Evolutionary conservation across 768 basidiomycete species (phyloP).

Genomic region (Lactarius pseudohatsudake): DNA sequence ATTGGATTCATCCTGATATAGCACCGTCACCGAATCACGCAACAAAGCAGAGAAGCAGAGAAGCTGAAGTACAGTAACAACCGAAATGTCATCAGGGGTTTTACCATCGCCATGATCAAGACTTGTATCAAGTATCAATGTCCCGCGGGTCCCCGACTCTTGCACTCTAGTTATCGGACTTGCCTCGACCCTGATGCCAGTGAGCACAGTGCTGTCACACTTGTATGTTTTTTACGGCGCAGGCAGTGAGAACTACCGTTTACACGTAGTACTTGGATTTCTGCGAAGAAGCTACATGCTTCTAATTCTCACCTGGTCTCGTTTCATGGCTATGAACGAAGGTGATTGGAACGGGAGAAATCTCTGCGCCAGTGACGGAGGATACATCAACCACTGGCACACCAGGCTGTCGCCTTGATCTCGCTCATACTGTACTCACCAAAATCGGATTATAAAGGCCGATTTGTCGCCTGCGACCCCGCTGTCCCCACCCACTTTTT

Average conservation of each 20-base stretch:
- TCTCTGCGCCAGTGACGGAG: neutral
- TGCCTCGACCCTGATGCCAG: no score
- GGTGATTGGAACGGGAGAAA: neutral
- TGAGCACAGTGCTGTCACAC: no score
- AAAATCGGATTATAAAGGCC: neutral
- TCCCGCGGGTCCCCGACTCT: no score
- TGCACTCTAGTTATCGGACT: no score
- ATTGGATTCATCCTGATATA: no score
- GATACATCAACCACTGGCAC: no score
- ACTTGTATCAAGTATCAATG: no score
- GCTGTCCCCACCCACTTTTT: neutral
- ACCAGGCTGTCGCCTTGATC: neutral
- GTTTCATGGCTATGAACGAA: neutral
- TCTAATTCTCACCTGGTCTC: neutral
- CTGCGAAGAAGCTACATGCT: neutral
- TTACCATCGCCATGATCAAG: no score
- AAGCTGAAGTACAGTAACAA: no score
- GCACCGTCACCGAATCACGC: no score
- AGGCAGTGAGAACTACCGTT: neutral
- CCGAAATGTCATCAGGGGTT: no score
- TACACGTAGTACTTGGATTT: neutral
- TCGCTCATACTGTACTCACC: neutral
- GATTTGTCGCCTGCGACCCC: neutral
- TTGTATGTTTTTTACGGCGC: neutral
- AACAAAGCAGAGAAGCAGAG: no score